These are phyloP conservation scores for Olyra latifolia DNA, from an alignment of 176 grass and related monocot species.

Conservation along the genomic window DNA sequence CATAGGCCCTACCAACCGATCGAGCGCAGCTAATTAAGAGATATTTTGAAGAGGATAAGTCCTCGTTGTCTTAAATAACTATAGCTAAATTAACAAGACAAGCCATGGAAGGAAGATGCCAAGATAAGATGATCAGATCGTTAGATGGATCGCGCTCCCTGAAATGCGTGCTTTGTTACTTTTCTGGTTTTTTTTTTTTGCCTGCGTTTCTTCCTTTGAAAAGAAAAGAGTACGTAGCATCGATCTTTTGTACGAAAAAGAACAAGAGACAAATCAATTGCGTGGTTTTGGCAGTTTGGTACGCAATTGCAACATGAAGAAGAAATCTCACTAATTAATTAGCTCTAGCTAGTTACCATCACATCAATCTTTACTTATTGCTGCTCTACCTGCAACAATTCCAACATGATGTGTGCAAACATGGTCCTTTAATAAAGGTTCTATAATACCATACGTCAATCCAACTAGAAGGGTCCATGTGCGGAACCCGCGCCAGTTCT, in stretches of 20 bases:
- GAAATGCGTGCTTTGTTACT: not conserved
- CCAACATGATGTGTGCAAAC: not conserved
- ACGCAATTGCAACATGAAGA: slow-evolving; percentile 9
- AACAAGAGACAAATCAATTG: slow-evolving; percentile 2
- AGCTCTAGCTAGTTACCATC: slow-evolving; percentile 19
- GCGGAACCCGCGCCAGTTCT: too few relatives aligned
- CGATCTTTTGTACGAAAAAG: slow-evolving; percentile 35
- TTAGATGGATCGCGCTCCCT: slow-evolving; percentile 42
- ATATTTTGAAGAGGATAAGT: not conserved
- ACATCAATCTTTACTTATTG: slow-evolving; percentile 36
- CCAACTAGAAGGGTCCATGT: too few relatives aligned
- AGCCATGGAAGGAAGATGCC: not conserved
- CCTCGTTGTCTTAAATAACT: not conserved
- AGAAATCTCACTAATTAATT: slow-evolving; percentile 20
- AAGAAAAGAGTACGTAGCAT: not conserved
- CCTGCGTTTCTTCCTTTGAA: slow-evolving; percentile 1
- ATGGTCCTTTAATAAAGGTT: not conserved
- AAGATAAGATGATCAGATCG: slow-evolving; percentile 21
- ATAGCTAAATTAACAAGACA: not conserved
- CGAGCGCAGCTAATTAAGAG: too few relatives aligned
- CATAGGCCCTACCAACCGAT: too few relatives aligned
- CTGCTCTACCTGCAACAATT: not conserved
- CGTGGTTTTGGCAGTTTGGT: slow-evolving; percentile 6
- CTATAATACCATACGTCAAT: slow-evolving; percentile 1
- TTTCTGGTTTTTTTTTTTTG: not conserved